These are phyloP conservation scores for Tylopilus rubrobrunneus DNA, from an alignment of 768 basidiomycete species.

Conservation along the genomic window DNA sequence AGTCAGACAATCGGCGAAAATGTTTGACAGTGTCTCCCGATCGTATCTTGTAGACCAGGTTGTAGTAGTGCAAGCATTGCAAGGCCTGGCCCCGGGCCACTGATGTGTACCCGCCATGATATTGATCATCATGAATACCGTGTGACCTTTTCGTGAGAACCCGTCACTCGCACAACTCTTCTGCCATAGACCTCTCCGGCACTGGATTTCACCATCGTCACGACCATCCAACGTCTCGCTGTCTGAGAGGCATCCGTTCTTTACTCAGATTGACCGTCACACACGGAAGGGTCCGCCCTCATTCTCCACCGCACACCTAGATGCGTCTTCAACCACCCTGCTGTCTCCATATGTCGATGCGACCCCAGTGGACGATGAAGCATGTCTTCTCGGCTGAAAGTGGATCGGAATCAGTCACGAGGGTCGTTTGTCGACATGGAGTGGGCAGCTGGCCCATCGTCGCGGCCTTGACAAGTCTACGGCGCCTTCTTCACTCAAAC, in stretches of 20 bases:
- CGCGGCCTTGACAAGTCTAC: constrained; percentile 39
- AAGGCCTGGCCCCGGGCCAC: too few species aligned
- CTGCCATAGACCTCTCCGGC: too few species aligned
- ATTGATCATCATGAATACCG: too few species aligned
- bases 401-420: constrained; percentile 26
- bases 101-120: too few species aligned
- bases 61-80: too few species aligned
- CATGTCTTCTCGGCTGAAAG: constrained; percentile 40
- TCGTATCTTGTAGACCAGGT: too few species aligned
- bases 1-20: too few species aligned
- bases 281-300: constrained; percentile 29
- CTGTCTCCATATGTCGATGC: constrained; percentile 38
- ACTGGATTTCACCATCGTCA: too few species aligned
- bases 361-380: constrained; percentile 55
- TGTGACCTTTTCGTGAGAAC: too few species aligned
- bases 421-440: constrained; percentile 44
- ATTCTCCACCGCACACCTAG: constrained; percentile 43
- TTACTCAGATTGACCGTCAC: constrained; percentile 36
- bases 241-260: constrained; percentile 47
- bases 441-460: constrained; percentile 37
- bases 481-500: constrained; percentile 53
- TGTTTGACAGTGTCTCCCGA: too few species aligned
- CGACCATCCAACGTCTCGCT: constrained; percentile 18
- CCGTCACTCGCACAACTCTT: too few species aligned
- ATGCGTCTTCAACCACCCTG: constrained; percentile 52